A percentile compares a stretch with the other conserved stretches of the same genome.
Evolutionary conservation across 192 early-diverging fungal species (phyloP).

Genomic region (Coemansia sp.): DNA sequence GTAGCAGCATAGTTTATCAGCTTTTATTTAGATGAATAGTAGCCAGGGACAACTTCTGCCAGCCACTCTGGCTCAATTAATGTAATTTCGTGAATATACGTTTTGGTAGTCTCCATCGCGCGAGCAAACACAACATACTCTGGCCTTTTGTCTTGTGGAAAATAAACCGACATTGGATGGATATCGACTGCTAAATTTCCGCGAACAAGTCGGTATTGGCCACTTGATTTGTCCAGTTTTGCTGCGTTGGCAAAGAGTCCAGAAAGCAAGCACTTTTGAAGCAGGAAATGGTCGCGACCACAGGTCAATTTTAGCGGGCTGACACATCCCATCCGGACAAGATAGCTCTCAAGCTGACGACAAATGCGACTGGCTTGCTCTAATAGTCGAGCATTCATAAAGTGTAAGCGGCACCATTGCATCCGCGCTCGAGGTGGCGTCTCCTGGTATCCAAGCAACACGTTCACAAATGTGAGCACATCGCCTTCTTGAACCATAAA

Average conservation of each 20-base stretch:
- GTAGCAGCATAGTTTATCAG: neutral
- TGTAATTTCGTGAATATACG: conserved; percentile 81
- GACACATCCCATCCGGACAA: conserved; percentile 74
- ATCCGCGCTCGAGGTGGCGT: conserved; percentile 78
- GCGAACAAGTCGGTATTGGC: conserved; percentile 79
- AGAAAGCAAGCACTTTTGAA: conserved; percentile 83
- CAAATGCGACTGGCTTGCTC: conserved; percentile 85
- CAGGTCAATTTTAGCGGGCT: conserved; percentile 53
- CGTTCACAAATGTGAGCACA: conserved; percentile 88
- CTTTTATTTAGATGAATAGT: conserved; percentile 53
- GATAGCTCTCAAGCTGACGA: conserved; percentile 76
- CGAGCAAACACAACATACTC: conserved; percentile 85
- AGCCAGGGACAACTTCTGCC: conserved; percentile 67
- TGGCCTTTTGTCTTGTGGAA: conserved; percentile 60
- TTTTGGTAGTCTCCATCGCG: conserved; percentile 79
- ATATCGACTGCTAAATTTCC: conserved; percentile 72
- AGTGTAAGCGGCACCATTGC: conserved; percentile 68
- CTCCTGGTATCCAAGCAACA: conserved; percentile 78
- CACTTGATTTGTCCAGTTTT: conserved; percentile 63
- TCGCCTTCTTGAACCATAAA: conserved; percentile 93
- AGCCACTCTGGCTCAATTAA: conserved; percentile 80
- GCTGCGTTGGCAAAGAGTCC: conserved; percentile 94
- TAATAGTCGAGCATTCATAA: conserved; percentile 77
- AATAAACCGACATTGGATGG: conserved; percentile 79
- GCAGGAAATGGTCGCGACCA: conserved; percentile 54